Base-by-base conservation (phyloP, 192 early-diverging fungal species). In the Phlyctochytrium planicorne region DNA sequence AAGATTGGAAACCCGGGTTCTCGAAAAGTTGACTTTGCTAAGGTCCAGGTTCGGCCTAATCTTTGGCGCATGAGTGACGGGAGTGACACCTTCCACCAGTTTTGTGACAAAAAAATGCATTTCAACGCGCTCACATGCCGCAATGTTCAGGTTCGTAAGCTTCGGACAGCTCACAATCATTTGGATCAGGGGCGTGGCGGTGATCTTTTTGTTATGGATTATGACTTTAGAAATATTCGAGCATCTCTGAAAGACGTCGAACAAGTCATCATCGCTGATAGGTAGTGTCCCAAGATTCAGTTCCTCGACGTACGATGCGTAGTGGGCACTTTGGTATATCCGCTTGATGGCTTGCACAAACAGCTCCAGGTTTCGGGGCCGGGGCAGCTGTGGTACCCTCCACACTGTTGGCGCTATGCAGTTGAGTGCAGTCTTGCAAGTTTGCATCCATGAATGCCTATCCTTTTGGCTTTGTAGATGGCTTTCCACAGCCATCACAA, bases 231-330 rank as follows among this genome's bases (percentile, higher is more conserved):
- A 6, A n/a, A 65, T 2, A 30, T 65, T 53, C 6, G 24, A 10
- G 37, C 63, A 65, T 0, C 63, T 35, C 17, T 23, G 10, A 27
- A 65, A 17, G 1, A 65, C 40, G 27, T 65, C 63, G 37, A 55
- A 65, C 12, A 65, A 31, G 17, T 65, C 63, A 31, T 65, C 47
- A 14, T 65, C 63, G 25, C 0, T 25, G 20, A 65, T 53, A 0
- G 63, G 40, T 10, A 55, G 37, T 0, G 17, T 1, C 25, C 37
- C 40, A 1, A 65, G 25, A 20, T 65, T 30, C 10, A 65, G 34
- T 16, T 17, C 24, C 27, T 65, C 27, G 29, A 65, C 29, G 17
- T 55, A 29, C 24, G n/a, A 16, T 17, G 24, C 16, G 63, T 25
- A 65, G 1, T n/a, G 23, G 16, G n/a, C 2, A 1, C 40, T 55